Evolutionary conservation across 2,329 filamentous ascomycete species (phyloP), one percentile per base, ranked within the genome.

Genomic region (Camptophora hylomeconis): DNA sequence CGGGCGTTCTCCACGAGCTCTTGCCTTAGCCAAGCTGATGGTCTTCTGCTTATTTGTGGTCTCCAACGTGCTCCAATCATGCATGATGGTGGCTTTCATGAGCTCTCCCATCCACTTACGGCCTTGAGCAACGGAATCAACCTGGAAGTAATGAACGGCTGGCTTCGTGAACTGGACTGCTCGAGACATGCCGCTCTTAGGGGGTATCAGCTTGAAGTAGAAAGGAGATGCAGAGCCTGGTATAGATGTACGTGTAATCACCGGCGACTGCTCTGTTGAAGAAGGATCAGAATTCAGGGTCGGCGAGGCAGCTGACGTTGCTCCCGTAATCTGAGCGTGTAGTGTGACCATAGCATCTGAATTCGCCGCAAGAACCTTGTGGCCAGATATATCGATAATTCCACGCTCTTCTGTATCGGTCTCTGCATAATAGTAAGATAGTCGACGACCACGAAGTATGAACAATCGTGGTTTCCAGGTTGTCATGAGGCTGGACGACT

Each of bases 391-490:
- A 47, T 98, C 89, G 44, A 98, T 98, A 19, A 98, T 65, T 0
- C 89, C 89, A 51, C 89, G 86, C 56, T 98, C 89, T 53, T 92
- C 78, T 0, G 76, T 78, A 48, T 98, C 89, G 39, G 80, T 73
- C 48, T 95, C 87, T 1, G 81, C 81, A 52, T 98, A 98, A 57
- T 92, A 98, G 59, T 98, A 98, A 0, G 86, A 84, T 17, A 98
- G 62, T 4, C 89, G 76, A 29, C 87, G 75, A 17, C 89, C 89
- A 47, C 84, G 86, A 33, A 98, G 71, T 5, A 98, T 77, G 49
- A 98, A 98, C n/a, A 95, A 67, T 8, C 89, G 76, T 8, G 86
- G 80, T 50, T 95, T 98, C 89, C 89, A 98, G 2, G 86, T 93
- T 2, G 84, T 84, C 77, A 98, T 93, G 18, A 95, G 64, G 47